Evolutionary conservation across 1,284 basidiomycete genomes (phyloP), one percentile per base, ranked within the genome.

Genomic region (Boletus smithii): DNA sequence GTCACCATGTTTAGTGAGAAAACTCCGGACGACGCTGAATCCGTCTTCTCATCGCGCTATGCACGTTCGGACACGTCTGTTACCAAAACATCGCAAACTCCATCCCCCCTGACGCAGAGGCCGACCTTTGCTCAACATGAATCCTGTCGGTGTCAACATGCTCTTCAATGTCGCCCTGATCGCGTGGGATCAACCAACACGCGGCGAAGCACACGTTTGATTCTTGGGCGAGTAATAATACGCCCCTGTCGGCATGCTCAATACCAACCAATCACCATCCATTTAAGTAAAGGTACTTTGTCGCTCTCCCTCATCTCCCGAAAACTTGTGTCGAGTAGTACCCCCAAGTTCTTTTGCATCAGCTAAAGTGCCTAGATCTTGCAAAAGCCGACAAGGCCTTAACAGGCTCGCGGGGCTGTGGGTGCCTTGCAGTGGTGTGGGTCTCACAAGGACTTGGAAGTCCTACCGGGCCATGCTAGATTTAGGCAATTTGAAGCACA

Each of bases 111-210:
- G 14, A 16, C 8, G 7, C 29, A 30, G 5, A 20, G 4, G 20
- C 20, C 20, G 20, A 20, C 20, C 20, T 20, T 26, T 26, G 8
- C 8, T 7, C 9, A 8, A 33, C n/a, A 18, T 8, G 14, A 18
- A 18, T 18, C 32, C 6, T 32, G 3, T 17, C 23, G 17, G 16
- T 22, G 8, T 37, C 30, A 14, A 13, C n/a, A 11, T 23, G 24
- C 20, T 18, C 38, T 17, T 16, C 17, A 4, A 20, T 11, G 5
- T 20, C 33, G 2, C 32, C 36, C 14, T 42, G 48, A 31, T 4
- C 13, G 13, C 33, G 42, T 48, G 53, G 16, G 56, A 56, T 35
- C 24, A 14, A 14, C 18, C 16, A 16, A 27, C 35, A 29, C 29
- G 32, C n/a, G n/a, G n/a, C n/a, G n/a, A 31, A 18, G 18, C 17